A percentile compares a stretch with the other conserved stretches of the same genome.
Evolutionary conservation across 495 filamentous ascomycete genomes (phyloP).

Genomic region (Symbiotaphrina buchneri): DNA sequence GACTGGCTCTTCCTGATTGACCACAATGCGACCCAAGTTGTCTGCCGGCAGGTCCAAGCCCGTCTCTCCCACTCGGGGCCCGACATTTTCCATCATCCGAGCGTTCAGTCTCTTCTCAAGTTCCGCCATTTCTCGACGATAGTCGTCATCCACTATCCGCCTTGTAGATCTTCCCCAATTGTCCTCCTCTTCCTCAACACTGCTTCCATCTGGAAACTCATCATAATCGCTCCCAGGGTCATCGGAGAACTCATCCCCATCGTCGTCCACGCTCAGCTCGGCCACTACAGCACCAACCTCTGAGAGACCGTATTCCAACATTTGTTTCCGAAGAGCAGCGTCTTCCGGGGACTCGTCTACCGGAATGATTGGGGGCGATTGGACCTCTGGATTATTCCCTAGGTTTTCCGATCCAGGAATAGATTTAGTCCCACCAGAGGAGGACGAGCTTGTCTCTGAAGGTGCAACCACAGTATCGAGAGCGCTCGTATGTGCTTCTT

Average conservation of each 20-base stretch:
- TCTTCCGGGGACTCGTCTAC: constrained; percentile 59
- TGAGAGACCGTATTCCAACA: constrained; percentile 71
- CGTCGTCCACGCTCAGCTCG: constrained; percentile 72
- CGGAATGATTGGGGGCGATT: constrained; percentile 17
- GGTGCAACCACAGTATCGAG: not conserved
- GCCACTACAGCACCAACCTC: constrained; percentile 83
- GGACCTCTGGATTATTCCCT: too few relatives aligned
- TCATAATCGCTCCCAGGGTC: constrained; percentile 18
- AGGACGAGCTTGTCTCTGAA: not conserved
- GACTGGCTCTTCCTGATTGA: constrained; percentile 3
- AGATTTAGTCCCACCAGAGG: not conserved
- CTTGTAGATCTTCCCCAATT: constrained; percentile 45
- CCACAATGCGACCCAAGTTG: not conserved
- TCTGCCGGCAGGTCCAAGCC: not conserved
- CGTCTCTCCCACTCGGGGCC: constrained; percentile 18
- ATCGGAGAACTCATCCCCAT: constrained; percentile 22
- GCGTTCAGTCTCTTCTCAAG: constrained; percentile 51
- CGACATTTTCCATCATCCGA: constrained; percentile 25
- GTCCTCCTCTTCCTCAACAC: constrained; percentile 28
- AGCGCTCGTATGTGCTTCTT: too few relatives aligned
- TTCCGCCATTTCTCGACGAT: constrained; percentile 58
- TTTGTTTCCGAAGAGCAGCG: constrained; percentile 58
- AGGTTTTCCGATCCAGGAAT: not conserved
- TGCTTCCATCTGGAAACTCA: constrained; percentile 1
- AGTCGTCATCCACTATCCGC: constrained; percentile 40